Evolutionary conservation across 2,329 filamentous ascomycete genomes (phyloP).

Genomic region (Cadophora luteo-olivacea): DNA sequence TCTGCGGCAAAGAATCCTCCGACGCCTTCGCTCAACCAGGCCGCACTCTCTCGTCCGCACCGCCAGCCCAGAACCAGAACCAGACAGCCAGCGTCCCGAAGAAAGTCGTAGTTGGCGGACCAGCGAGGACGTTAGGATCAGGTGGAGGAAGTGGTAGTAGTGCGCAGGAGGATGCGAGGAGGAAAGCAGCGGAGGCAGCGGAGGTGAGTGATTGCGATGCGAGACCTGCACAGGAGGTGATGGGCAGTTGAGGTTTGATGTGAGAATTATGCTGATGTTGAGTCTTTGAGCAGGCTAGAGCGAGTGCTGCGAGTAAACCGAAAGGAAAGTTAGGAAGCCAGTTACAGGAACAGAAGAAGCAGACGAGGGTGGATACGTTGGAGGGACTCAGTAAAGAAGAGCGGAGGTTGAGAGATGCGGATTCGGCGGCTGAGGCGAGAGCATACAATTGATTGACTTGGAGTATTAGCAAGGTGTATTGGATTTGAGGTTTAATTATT

Average conservation of each 20-base stretch:
- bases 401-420: conserved; percentile 65
- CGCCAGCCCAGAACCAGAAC: conserved; percentile 48
- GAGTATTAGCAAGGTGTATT: background rate
- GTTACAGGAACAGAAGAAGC: conserved; percentile 76
- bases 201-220: conserved; percentile 67
- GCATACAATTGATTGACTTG: conserved; percentile 57
- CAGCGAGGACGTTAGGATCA: conserved; percentile 69
- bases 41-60: conserved; percentile 67
- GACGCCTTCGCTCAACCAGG: conserved; percentile 76
- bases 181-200: conserved; percentile 80
- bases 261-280: background rate
- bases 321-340: conserved; percentile 71
- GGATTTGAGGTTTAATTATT: background rate
- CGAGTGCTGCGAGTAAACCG: conserved; percentile 53
- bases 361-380: conserved; percentile 72
- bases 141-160: conserved; percentile 49
- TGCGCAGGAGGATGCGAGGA: conserved; percentile 64
- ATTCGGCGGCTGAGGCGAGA: conserved; percentile 63
- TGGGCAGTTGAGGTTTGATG: background rate
- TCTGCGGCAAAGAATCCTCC: conserved; percentile 79
- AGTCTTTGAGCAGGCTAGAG: conserved; percentile 21
- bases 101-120: conserved; percentile 55
- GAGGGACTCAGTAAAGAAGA: conserved; percentile 73
- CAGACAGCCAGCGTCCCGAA: conserved; percentile 54
- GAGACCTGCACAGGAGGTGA: background rate